A percentile compares a stretch with the other conserved stretches of the same genome.
phyloP scores from a whole-genome alignment of 2,329 filamentous ascomycete species.

The Bipolaris bicolor region DNA sequence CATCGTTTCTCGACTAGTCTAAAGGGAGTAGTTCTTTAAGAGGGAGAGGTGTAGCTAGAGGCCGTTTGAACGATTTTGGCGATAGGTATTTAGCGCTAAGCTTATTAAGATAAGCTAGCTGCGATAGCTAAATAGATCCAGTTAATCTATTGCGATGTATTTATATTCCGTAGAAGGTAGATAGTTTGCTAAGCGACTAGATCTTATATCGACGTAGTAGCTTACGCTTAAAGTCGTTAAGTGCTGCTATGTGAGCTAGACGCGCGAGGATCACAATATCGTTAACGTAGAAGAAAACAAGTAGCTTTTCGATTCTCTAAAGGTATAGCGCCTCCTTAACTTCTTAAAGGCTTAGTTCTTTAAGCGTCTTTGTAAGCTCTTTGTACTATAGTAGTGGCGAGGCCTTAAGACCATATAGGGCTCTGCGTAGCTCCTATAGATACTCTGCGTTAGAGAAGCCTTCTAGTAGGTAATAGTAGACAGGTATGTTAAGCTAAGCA shows the following conservation, averaged over 20 bases:
- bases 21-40: slow-evolving; percentile 11
- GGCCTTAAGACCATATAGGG: neutral
- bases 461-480: neutral
- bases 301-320: neutral
- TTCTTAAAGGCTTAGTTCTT: neutral
- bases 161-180: slow-evolving; percentile 3
- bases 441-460: neutral
- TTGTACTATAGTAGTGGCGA: slow-evolving; percentile 8
- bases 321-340: neutral
- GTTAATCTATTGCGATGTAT: neutral
- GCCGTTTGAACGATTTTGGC: slow-evolving; percentile 1
- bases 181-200: slow-evolving; percentile 1
- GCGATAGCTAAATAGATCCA: slow-evolving; percentile 3
- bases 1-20: slow-evolving; percentile 13
- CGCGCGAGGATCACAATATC: slow-evolving; percentile 1
- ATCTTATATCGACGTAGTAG: slow-evolving; percentile 5
- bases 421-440: slow-evolving; percentile 1
- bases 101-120: slow-evolving; percentile 3
- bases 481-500: neutral
- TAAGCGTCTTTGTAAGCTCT: slow-evolving; percentile 2
- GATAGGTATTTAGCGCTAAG: slow-evolving; percentile 1
- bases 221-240: slow-evolving; percentile 3
- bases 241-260: slow-evolving; percentile 1
- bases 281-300: slow-evolving; percentile 5
- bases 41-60: slow-evolving; percentile 4